Conservation (phyloP, 2,329 filamentous ascomycete species). For the Diplodia sapinea region DNA sequence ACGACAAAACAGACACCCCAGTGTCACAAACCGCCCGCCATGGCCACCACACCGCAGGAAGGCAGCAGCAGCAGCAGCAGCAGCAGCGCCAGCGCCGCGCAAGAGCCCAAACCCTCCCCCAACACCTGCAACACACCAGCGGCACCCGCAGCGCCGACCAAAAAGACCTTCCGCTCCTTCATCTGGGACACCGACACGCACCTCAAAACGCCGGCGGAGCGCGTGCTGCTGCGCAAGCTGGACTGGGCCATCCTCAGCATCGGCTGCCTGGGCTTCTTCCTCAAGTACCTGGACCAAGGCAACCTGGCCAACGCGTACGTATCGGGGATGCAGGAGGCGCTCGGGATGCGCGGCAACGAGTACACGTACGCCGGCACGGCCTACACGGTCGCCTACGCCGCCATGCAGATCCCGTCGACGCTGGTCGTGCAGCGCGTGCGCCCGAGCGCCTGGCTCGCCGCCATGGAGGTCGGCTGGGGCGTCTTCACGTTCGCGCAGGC, state of each 20-base stretch:
- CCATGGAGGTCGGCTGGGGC: conserved; percentile 1
- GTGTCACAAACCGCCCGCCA: background rate
- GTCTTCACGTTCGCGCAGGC: conserved; percentile 13
- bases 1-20: no score
- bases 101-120: background rate
- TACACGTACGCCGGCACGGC: conserved; percentile 23
- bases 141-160: background rate
- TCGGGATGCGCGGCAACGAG: conserved; percentile 25
- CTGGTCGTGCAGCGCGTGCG: conserved; percentile 16
- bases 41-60: background rate
- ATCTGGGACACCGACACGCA: conserved; percentile 34
- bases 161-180: conserved; percentile 30
- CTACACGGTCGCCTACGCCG: conserved; percentile 36
- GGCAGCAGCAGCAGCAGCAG: background rate
- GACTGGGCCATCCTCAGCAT: conserved; percentile 33
- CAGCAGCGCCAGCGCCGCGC: background rate
- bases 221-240: conserved; percentile 34
- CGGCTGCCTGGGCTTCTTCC: conserved; percentile 30
- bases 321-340: conserved; percentile 28
- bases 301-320: conserved; percentile 26
- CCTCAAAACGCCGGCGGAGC: conserved; percentile 29
- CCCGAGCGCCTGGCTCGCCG: conserved; percentile 1
- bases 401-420: conserved; percentile 23
- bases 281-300: conserved; percentile 22
- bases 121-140: background rate